Base-by-base conservation (phyloP, 441 rosid genomes). In the Populus hybrid region DNA sequence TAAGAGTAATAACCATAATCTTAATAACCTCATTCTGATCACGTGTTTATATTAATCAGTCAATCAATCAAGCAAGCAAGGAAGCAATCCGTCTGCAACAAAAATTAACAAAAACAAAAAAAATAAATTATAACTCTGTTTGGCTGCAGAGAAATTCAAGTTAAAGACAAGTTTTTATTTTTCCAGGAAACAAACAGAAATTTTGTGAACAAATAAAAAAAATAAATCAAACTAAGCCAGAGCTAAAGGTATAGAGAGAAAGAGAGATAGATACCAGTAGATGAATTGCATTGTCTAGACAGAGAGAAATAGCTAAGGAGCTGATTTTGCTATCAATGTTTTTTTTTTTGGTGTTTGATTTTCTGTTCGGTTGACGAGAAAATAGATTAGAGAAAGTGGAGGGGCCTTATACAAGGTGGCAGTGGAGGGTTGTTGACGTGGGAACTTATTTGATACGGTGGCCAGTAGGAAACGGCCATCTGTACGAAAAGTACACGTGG, bases 401-500 rank as follows among this genome's bases (percentile, higher is more conserved):
- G 67, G 57, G 18, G 2, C 4, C 30, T 34, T 46, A 46, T 57
- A 69, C 21, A 30, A 18, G 8, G 66, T 23, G 8, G 0, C 0
- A 9, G 46, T 5, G 67, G 32, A 16, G 3, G 23, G 64, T 40
- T n/a, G 73, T 36, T 30, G 24, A 73, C 69, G 77, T 78, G 77
- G 81, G 9, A 73, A 11, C 11, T 68, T 28, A 28, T 57, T 30
- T 32, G 73, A 76, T 11, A 9, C 4, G 12, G 1, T 0, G 16
- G 34, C 81, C 69, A 35, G 54, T 78, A 1, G 42, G 12, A 57
- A 20, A 6, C 5, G 4, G 71, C 76, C 94, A 82, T 73, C 72
- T 88, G 77, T 82, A 8, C 0, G 35, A 3, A 78, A 6, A 0
- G 1, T 30, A 86, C 92, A 92, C 89, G 89, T 89, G 97, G 88